Evolutionary conservation across 2,329 filamentous ascomycete genomes (phyloP), one percentile per base, ranked within the genome.

Genomic region (Fusarium fracticaudum): DNA sequence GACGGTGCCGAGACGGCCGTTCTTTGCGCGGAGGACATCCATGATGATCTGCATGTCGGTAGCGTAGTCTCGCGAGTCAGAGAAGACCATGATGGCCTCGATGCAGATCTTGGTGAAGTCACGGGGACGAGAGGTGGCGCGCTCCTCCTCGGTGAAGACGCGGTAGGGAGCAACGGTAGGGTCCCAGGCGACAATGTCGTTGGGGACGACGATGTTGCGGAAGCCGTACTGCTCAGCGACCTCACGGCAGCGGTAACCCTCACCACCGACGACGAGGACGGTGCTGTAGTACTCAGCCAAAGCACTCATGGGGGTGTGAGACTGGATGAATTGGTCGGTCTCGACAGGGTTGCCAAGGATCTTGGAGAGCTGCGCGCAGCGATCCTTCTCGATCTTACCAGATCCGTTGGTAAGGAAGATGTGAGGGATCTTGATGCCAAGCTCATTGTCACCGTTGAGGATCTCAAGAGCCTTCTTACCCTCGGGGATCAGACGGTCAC

Each of bases 381-480:
- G 90, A 83, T 96, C 94, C 74, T 91, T 90, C 83, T 97, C 95
- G 3, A 93, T 94, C 85, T 97, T 97, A 64, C 95, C 95, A 58
- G 95, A 96, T 76, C 95, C 95, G 83, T 98, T 98, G 73, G 95
- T 98, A 71, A 98, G 88, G 38, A 98, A 88, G 79, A 98, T 96
- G 85, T 96, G 97, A 4, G 95, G 95, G 60, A 94, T 94, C 87
- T 92, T 93, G 85, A 94, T 93, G 69, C 92, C 92, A 57, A 94
- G 89, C 84, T 94, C 91, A 59, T 89, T 86, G 79, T 94, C 87
- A 45, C 87, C 84, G 77, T 95, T 91, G n/a, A 98, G 90, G 77
- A 91, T 91, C 43, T 85, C 84, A 15, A 98, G 88, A 8, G 94
- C 88, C 77, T 93, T 87, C 5, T 89, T 86, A 8, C 95, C 95